Base-by-base conservation (phyloP, 148 eudicot species). In the Hydrangea macrophylla region DNA sequence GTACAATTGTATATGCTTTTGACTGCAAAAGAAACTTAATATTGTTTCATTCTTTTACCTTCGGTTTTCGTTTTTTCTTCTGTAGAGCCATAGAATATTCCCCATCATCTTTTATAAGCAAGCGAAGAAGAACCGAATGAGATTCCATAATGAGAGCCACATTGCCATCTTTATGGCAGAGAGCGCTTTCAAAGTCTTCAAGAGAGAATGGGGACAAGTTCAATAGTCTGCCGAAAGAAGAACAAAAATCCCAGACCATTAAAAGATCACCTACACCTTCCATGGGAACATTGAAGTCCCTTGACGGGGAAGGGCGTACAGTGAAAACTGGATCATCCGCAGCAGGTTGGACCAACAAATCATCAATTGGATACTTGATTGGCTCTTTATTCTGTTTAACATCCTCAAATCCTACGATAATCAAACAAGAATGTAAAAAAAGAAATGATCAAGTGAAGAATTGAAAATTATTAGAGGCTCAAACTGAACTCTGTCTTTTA, bases 171-270 rank as follows among this genome's bases (percentile, higher is more conserved):
- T 85, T 90, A 78, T 85, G 85, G 76, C 88, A 84, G 44, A 94
- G 67, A 58, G 96, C 92, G 79, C 77, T 87, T 61, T 85, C 91
- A 78, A 90, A 84, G 80, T 94, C 89, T 76, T 88, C 99, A 73
- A 94, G 78, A 39, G 99, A 79, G 78, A 85, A 94, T 11, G 96
- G 96, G 63, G 81, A 94, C 81, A 94, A 77, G 59, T 75, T 68
- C 76, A 90, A 74, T 58, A 91, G 75, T 80, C 88, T 85, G 51
- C 97, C 83, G 77, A 83, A 94, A 51, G 93, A 86, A 58, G 85
- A 78, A 75, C 92, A 90, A 73, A 94, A 94, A 71, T 94, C 93
- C 99, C 99, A 94, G 64, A 87, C 86, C 97, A 94, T 90, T 78
- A 94, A 69, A 65, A 90, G 84, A 72, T 88, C 85, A 56, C 96